Base-by-base conservation (phyloP, 805 yeast genomes). In the Tetrapisispora phaffii region DNA sequence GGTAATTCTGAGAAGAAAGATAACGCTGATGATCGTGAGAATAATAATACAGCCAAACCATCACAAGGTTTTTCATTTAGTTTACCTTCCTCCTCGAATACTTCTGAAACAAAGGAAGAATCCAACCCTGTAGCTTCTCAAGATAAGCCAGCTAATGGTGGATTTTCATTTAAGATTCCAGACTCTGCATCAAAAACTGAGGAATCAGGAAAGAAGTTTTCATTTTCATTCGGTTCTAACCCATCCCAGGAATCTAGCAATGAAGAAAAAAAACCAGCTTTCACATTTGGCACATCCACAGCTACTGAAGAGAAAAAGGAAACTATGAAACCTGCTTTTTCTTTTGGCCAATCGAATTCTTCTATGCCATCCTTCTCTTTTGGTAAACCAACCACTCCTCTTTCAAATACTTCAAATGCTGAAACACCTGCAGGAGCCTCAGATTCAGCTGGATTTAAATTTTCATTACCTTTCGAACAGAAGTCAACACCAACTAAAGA, bases 381-480 rank as follows among this genome's bases (percentile, higher is more conserved):
- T 50, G 63, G 60, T 17, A 54, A 50, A 26, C 48, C 57, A 13
- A 33, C 47, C 10, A 40, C 49, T 10, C 44, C 45, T 21, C 34
- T 44, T 8, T 33, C 49, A 7, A 34, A 46, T n/a, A 9, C 48
- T 5, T 16, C 53, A 2, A 43, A 51, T n/a, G 52, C 63, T 15
- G 34, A 47, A 24, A 43, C 44, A 7, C 21, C 55, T 16, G 55
- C 62, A 26, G 38, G 4, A 54, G 52, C 49, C 24, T 49, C 56
- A 10, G 34, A 48, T 5, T 38, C 49, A 16, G 61, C 67, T 28
- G 65, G 66, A 2, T 63, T 64, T 47, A 64, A 65, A 17, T 61
- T 63, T 41, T 50, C 56, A 9, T 42, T 63, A 32, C 69, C 69
- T 4, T 65, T 63, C 48, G 57, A 54, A 44, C 61, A 62, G 42